These are phyloP conservation scores for Chlorella sp. DNA, from an alignment of 139 green algal species.

Conservation along the genomic window DNA sequence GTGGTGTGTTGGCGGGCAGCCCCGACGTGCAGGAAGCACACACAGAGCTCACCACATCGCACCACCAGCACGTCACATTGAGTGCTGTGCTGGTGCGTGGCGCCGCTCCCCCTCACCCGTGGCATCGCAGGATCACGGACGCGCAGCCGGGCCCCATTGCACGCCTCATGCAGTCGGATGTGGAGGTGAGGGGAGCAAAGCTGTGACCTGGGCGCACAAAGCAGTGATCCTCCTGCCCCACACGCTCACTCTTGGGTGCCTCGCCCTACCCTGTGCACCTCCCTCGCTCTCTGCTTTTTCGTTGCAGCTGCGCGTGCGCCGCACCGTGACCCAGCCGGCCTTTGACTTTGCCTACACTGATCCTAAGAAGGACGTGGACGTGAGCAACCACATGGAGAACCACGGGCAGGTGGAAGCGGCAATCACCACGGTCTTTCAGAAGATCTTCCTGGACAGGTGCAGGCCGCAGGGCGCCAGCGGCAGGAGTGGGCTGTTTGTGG, in stretches of 20 bases:
- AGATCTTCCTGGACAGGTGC: constrained; percentile 36
- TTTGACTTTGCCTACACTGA: constrained; percentile 57
- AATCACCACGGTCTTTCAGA: constrained; percentile 12
- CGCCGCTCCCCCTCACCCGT: no score
- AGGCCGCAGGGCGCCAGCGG: background rate
- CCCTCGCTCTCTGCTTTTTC: background rate
- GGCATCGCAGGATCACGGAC: background rate
- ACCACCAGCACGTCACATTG: background rate
- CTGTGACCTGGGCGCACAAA: background rate
- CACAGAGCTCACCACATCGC: no score
- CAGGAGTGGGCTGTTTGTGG: constrained; percentile 47
- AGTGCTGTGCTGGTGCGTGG: background rate
- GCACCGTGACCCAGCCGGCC: background rate
- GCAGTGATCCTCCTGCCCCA: background rate
- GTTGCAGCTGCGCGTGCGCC: constrained; percentile 3
- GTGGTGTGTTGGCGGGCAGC: no score
- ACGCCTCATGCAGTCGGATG: background rate
- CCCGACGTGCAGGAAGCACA: no score
- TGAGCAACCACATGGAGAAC: background rate
- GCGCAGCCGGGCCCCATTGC: background rate
- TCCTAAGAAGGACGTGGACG: constrained; percentile 19
- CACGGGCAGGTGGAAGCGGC: background rate
- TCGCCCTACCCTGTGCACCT: no score
- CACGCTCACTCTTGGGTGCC: background rate
- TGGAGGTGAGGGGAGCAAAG: background rate